A percentile compares a stretch with the other conserved stretches of the same genome.
These are phyloP conservation scores for Talinum fruticosum DNA, from an alignment of 148 eudicot species.

Conservation along the genomic window DNA sequence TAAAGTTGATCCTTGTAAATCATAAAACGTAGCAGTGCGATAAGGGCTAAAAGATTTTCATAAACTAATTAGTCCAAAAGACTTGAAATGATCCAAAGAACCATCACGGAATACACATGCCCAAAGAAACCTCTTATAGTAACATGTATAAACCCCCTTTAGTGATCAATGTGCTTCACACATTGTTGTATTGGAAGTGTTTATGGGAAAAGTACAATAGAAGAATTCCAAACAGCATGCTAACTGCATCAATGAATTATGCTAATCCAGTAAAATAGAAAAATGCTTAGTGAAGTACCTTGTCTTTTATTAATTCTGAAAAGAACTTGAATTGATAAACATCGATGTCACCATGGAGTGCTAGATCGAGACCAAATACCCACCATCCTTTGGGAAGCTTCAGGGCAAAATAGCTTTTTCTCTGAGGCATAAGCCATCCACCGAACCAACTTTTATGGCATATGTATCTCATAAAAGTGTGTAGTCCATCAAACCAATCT, in stretches of 20 bases:
- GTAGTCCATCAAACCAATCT: slow-evolving; percentile 99
- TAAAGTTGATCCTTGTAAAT: no score
- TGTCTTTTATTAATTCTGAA: slow-evolving; percentile 67
- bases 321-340: slow-evolving; percentile 97
- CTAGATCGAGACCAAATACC: slow-evolving; percentile 96
- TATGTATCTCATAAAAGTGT: slow-evolving; percentile 93
- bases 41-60: not conserved
- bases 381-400: slow-evolving; percentile 96
- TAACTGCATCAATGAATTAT: not conserved
- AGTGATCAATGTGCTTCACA: not conserved
- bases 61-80: not conserved
- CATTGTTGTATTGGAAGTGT: not conserved
- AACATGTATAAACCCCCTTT: not conserved
- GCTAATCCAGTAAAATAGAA: not conserved
- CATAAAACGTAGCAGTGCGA: no score
- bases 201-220: not conserved
- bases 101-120: not conserved
- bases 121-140: not conserved
- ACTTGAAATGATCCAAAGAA: not conserved
- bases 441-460: slow-evolving; percentile 99
- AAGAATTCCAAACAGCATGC: not conserved
- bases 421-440: slow-evolving; percentile 99
- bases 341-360: slow-evolving; percentile 95
- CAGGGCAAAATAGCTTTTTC: slow-evolving; percentile 95
- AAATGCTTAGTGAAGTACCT: slow-evolving; percentile 40